Conservation (phyloP, 805 yeast species). For the Priceomyces medius region DNA sequence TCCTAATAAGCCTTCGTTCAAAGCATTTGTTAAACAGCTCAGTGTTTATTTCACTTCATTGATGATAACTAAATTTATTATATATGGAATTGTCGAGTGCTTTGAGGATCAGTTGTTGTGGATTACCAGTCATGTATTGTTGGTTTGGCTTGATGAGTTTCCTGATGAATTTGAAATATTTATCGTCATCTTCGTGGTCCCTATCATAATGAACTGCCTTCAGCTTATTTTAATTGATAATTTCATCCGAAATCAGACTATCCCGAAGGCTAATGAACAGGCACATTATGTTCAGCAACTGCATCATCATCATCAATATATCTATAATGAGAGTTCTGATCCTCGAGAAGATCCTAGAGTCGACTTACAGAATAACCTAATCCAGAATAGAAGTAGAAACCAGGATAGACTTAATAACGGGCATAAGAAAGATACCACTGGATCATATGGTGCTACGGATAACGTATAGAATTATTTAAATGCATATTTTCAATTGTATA, state of each 20-base stretch:
- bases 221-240: constrained; percentile 74
- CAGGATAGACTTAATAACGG: background rate
- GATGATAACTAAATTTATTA: constrained; percentile 62
- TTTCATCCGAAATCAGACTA: constrained; percentile 58
- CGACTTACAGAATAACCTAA: background rate
- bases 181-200: constrained; percentile 81
- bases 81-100: constrained; percentile 62
- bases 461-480: constrained; percentile 1
- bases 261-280: constrained; percentile 32
- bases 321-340: background rate
- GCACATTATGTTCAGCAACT: constrained; percentile 9
- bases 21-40: constrained; percentile 70
- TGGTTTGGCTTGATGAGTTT: constrained; percentile 80
- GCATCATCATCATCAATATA: background rate
- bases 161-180: constrained; percentile 78
- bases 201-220: constrained; percentile 68
- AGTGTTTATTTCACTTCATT: constrained; percentile 63
- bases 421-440: background rate
- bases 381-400: background rate
- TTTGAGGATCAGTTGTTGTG: constrained; percentile 53
- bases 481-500: background rate
- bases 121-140: constrained; percentile 65
- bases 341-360: background rate
- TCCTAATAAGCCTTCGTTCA: constrained; percentile 52
- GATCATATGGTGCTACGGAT: constrained; percentile 6